Percentiles rank a stretch among this genome's conserved stretches.
Evolutionary conservation across 345 rosid species (phyloP).

Genomic region (Microthlaspi erraticum): DNA sequence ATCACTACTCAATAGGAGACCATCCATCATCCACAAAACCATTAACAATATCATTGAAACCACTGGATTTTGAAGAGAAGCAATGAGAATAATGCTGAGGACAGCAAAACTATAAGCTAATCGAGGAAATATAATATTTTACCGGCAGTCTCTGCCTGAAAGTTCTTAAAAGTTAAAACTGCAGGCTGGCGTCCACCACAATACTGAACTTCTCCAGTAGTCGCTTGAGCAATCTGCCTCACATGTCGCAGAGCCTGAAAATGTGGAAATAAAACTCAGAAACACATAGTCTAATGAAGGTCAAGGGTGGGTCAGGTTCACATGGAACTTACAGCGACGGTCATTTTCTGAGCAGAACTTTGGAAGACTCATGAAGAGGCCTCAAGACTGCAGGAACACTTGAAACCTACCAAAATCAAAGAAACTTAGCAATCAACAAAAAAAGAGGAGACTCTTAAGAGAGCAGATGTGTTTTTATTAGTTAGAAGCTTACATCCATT

Average conservation of each 20-base stretch:
- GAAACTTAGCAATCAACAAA: neutral
- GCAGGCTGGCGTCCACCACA: slow-evolving; percentile 97
- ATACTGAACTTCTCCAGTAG: slow-evolving; percentile 89
- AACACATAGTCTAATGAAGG: neutral
- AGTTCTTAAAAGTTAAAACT: slow-evolving; percentile 85
- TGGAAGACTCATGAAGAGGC: slow-evolving; percentile 95
- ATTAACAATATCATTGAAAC: slow-evolving; percentile 94
- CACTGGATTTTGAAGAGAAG: slow-evolving; percentile 53
- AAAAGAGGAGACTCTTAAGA: neutral
- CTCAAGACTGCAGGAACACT: slow-evolving; percentile 96
- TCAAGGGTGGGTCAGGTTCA: neutral
- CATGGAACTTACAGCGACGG: slow-evolving; percentile 67
- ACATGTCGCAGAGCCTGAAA: slow-evolving; percentile 85
- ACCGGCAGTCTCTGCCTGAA: slow-evolving; percentile 96
- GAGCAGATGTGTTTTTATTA: neutral
- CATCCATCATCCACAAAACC: slow-evolving; percentile 97
- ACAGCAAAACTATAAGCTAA: neutral
- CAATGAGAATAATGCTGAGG: neutral
- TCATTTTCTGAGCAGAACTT: slow-evolving; percentile 93
- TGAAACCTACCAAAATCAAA: slow-evolving; percentile 62
- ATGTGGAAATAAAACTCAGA: neutral
- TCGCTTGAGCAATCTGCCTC: slow-evolving; percentile 90
- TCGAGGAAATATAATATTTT: neutral
- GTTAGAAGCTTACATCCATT: slow-evolving; percentile 78
- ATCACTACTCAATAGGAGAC: slow-evolving; percentile 82